Evolutionary conservation across 495 filamentous ascomycete genomes (phyloP).

Genomic region (Daldinia grandis): DNA sequence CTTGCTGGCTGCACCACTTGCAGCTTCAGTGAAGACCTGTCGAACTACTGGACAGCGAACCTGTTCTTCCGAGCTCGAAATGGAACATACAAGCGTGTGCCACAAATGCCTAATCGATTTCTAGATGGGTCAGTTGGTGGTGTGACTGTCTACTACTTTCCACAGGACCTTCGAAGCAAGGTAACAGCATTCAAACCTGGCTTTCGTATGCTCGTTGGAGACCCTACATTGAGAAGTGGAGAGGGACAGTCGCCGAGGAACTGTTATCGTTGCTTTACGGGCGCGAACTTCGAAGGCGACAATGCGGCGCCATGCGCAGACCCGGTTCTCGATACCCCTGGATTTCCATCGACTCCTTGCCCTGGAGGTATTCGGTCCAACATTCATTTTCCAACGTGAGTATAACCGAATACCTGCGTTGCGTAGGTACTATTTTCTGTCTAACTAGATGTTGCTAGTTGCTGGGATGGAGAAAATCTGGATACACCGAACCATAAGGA

Average conservation of each 20-base stretch:
- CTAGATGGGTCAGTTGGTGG: constrained; percentile 46
- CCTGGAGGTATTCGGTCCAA: constrained; percentile 51
- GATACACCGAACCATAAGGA: constrained; percentile 51
- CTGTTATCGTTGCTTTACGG: constrained; percentile 51
- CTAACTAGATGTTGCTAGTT: constrained; percentile 22
- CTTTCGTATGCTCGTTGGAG: constrained; percentile 35
- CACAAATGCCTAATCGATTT: constrained; percentile 49
- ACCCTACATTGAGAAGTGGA: constrained; percentile 34
- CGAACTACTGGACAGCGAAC: constrained; percentile 56
- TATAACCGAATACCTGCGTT: background rate
- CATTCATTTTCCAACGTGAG: constrained; percentile 52
- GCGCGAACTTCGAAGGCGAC: constrained; percentile 46
- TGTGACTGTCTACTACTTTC: constrained; percentile 56
- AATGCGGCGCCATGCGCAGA: constrained; percentile 45
- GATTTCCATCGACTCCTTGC: constrained; percentile 41
- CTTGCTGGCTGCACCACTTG: constrained; percentile 47
- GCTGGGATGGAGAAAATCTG: constrained; percentile 48
- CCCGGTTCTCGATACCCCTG: constrained; percentile 40
- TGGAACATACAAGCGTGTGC: constrained; percentile 50
- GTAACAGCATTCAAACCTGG: constrained; percentile 46
- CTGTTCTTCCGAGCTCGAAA: constrained; percentile 52
- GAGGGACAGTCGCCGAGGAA: constrained; percentile 44
- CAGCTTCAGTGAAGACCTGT: constrained; percentile 45
- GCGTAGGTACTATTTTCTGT: background rate
- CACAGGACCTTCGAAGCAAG: constrained; percentile 43